These are phyloP conservation scores for Apiospora marii DNA, from an alignment of 2,329 filamentous ascomycete genomes.

Conservation along the genomic window DNA sequence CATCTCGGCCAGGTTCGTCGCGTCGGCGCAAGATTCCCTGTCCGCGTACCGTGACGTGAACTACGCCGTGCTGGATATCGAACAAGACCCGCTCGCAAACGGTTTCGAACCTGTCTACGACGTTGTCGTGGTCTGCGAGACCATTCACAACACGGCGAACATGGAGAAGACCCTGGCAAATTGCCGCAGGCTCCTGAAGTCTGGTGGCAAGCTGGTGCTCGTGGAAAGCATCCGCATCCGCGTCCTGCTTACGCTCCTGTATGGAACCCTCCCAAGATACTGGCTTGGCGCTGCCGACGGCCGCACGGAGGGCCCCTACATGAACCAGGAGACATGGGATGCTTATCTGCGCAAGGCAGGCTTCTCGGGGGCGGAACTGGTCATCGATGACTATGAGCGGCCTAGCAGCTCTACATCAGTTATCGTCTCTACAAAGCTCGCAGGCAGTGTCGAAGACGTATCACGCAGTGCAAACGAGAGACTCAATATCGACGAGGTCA, in stretches of 20 bases:
- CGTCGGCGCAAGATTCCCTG: slow-evolving; percentile 24
- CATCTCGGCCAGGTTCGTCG: slow-evolving; percentile 28
- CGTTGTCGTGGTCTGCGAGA: slow-evolving; percentile 35
- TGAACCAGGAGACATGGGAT: slow-evolving; percentile 33
- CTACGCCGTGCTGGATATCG: slow-evolving; percentile 25
- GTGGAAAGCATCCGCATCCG: slow-evolving; percentile 33
- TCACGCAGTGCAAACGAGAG: not conserved
- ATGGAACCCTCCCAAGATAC: slow-evolving; percentile 29
- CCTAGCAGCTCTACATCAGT: slow-evolving; percentile 27
- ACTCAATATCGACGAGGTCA: not conserved
- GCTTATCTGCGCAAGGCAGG: slow-evolving; percentile 28
- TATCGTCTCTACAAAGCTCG: slow-evolving; percentile 25
- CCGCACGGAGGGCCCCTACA: slow-evolving; percentile 30
- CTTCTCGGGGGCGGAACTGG: slow-evolving; percentile 36
- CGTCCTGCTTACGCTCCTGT: slow-evolving; percentile 30
- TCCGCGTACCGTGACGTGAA: slow-evolving; percentile 27
- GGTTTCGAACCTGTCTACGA: slow-evolving; percentile 33
- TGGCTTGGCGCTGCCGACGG: slow-evolving; percentile 30
- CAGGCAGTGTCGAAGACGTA: not conserved
- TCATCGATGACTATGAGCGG: slow-evolving; percentile 34
- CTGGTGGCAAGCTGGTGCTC: slow-evolving; percentile 39
- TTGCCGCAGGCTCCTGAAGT: slow-evolving; percentile 37
- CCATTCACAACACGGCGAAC: slow-evolving; percentile 30
- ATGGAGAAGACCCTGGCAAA: slow-evolving; percentile 37
- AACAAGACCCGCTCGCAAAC: slow-evolving; percentile 31